Evolutionary conservation across 257 asterid species (phyloP).

Genomic region (Nicotiana benthamiana): DNA sequence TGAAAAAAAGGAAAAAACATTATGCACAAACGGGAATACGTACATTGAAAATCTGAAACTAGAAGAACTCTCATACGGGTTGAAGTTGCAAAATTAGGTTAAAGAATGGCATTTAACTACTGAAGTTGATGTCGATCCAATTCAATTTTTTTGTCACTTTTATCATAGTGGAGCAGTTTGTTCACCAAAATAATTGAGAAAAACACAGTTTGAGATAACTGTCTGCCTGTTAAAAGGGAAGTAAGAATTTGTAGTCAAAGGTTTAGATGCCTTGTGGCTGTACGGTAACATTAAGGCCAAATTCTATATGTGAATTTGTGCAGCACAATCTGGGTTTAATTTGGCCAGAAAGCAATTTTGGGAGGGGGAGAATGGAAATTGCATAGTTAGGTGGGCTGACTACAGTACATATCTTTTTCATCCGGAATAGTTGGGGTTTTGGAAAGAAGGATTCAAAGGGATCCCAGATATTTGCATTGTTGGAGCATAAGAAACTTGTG

Average conservation of each 20-base stretch:
- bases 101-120: too few species aligned
- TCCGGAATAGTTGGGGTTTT: not conserved
- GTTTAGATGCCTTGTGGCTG: not conserved
- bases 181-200: not conserved
- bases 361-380: too few species aligned
- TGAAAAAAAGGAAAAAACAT: too few species aligned
- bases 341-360: not conserved
- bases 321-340: not conserved
- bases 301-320: not conserved
- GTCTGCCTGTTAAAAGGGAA: not conserved
- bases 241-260: not conserved
- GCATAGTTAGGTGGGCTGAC: too few species aligned
- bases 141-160: not conserved
- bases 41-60: not conserved
- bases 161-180: not conserved
- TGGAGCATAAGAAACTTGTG: not conserved
- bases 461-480: not conserved
- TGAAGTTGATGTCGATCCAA: too few species aligned
- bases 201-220: not conserved
- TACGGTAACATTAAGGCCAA: not conserved
- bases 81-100: too few species aligned
- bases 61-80: not conserved
- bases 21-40: too few species aligned
- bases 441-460: not conserved
- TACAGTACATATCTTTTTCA: too few species aligned